Base-by-base conservation (phyloP, 441 rosid species). In the Biscutella laevigata region DNA sequence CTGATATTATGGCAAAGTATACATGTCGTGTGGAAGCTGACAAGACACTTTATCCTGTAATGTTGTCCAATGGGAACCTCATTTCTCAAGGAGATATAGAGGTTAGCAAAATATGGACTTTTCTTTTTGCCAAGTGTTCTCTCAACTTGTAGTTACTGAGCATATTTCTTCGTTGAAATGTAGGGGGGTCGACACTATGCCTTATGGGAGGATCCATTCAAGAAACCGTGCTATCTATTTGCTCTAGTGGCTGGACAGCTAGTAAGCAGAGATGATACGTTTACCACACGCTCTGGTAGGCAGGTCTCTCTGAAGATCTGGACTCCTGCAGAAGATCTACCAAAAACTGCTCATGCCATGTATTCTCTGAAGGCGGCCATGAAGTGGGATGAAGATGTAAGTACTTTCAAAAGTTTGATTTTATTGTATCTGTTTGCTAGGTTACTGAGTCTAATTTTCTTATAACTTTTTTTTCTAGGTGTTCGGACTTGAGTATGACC, bases 351-450 rank as follows among this genome's bases (percentile, higher is more conserved):
- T 22, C 97, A 88, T 72, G 99, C 97, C 47, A 92, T 92, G 99
- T 86, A 80, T 74, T 78, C 99, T 12, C 80, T 92, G 43, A 92
- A 88, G 69, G 96, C 94, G 7, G 82, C 99, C 32, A 92, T 88
- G 97, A 92, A 88, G 71, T 92, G 97, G 99, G 99, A 92, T 19
- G 99, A 92, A 64, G 95, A 88, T 65, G 99, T 92, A 14, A 55
- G 88, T 74, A 35, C 36, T 44, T 14, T 40, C 19, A 30, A n/a
- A n/a, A n/a, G n/a, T n/a, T 48, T 20, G 3, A 16, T 16, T 46
- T 16, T 8, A 20, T 4, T 32, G 16, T 48, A 7, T 4, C 17
- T 16, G 7, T 8, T 29, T n/a, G 55, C 13, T 29, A 41, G 37
- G 36, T 57, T 53, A 20, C 43, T 53, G 43, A 61, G 35, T 37